Evolutionary conservation across 345 rosid species (phyloP).

Genomic region (Lumnitzera racemosa): DNA sequence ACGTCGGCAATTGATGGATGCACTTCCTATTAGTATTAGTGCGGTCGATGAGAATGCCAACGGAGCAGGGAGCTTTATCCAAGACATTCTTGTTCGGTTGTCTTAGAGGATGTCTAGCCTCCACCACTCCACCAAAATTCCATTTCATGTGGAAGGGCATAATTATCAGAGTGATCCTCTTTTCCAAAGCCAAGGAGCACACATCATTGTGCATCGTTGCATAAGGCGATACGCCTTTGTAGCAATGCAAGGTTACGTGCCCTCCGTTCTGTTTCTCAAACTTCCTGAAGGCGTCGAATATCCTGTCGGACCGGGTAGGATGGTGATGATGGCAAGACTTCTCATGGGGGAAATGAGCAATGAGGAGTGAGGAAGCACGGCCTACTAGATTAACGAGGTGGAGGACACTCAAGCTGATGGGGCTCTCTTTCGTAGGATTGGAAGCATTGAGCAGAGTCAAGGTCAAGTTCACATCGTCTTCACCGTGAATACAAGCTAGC

Average conservation of each 20-base stretch:
- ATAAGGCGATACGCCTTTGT: slow-evolving; percentile 39
- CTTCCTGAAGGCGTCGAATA: slow-evolving; percentile 31
- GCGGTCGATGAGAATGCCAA: slow-evolving; percentile 37
- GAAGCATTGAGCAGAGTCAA: slow-evolving; percentile 20
- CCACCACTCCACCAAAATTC: slow-evolving; percentile 28
- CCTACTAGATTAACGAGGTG: slow-evolving; percentile 28
- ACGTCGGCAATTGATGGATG: slow-evolving; percentile 6
- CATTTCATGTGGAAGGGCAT: slow-evolving; percentile 44
- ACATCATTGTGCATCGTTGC: slow-evolving; percentile 42
- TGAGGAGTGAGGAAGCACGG: slow-evolving; percentile 26
- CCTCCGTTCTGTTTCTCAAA: slow-evolving; percentile 30
- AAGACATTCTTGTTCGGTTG: slow-evolving; percentile 39
- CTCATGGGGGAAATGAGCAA: slow-evolving; percentile 11
- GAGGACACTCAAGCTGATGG: slow-evolving; percentile 18
- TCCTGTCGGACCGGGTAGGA: slow-evolving; percentile 10
- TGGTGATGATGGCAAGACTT: neutral
- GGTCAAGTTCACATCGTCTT: slow-evolving; percentile 14
- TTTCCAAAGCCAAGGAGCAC: slow-evolving; percentile 46
- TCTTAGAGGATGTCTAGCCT: slow-evolving; percentile 12
- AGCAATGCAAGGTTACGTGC: slow-evolving; percentile 27
- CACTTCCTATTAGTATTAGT: slow-evolving; percentile 17
- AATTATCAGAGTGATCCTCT: slow-evolving; percentile 35
- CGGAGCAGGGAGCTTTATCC: slow-evolving; percentile 44
- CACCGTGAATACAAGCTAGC: slow-evolving; percentile 36
- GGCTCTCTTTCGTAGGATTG: slow-evolving; percentile 20